Base-by-base conservation (phyloP, 495 filamentous ascomycete species). In the Neurospora sublineolata region DNA sequence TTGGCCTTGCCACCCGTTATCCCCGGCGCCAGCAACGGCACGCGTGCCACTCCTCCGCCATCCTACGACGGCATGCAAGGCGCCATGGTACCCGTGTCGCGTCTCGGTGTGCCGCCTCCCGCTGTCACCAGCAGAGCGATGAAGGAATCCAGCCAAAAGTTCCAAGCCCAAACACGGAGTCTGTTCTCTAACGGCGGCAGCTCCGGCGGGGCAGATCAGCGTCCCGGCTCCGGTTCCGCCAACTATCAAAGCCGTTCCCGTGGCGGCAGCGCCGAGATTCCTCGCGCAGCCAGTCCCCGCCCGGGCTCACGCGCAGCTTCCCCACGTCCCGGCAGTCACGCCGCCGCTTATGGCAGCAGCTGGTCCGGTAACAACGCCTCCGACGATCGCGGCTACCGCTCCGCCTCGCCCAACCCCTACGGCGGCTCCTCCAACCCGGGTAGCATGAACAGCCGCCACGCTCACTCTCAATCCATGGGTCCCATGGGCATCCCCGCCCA, bases 111-210 rank as follows among this genome's bases (percentile, higher is more conserved):
- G 18, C 96, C 96, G 1, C 89, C 95, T 70, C 95, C 94, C 0
- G 96, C 96, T 12, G 93, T 94, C 73, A 98, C 96, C 0, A 91
- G 92, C 9, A 89, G 90, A 70, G 90, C 94, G 64, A 99, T 99
- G 96, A 90, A 97, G 75, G 90, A 95, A 76, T 91, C 94, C 14
- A 94, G 93, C 1, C 89, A 94, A 70, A 91, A 91, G 76, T 97
- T 95, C 77, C 88, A 92, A 60, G 89, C 90, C 69, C 91, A 97
- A 80, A 91, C 90, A 9, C 89, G 92, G 69, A 91, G 87, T 75
- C 90, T 97, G 87, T 93, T 97, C 52, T 64, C 52, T 33, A 64
- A 64, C 52, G 52, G 52, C 16, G 52, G 23, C 52, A 64, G 14
- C 52, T 18, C 52, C 76, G 80, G 75, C 38, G 74, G 85, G 1